Percentiles rank a stretch among this genome's conserved stretches.
These are phyloP conservation scores for Coemansia sp. DNA, from an alignment of 192 early-diverging fungal species.

Conservation along the genomic window DNA sequence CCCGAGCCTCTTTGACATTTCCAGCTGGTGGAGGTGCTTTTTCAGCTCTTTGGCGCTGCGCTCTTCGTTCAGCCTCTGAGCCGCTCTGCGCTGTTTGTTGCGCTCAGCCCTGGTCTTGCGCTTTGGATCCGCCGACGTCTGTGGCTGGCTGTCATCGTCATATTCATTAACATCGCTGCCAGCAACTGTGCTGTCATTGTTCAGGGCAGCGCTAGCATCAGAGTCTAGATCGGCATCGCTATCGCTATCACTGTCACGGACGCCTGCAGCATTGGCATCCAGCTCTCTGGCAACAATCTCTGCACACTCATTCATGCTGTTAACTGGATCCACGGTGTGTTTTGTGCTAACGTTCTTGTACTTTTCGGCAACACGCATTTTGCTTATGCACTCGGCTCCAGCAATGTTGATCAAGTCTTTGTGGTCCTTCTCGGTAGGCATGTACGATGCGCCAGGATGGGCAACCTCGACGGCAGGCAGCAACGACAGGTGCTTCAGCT, in stretches of 20 bases:
- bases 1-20: conserved; percentile 54
- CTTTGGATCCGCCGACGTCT: conserved; percentile 39
- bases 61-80: conserved; percentile 38
- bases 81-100: conserved; percentile 56
- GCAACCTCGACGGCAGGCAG: conserved; percentile 71
- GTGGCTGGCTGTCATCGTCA: conserved; percentile 2
- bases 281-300: conserved; percentile 30
- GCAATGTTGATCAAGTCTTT: conserved; percentile 65
- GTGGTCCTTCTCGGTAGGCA: conserved; percentile 80
- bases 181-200: conserved; percentile 10
- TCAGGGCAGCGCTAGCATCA: conserved; percentile 10
- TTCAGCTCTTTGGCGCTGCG: conserved; percentile 40
- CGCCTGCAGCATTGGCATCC: conserved; percentile 12
- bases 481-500: conserved; percentile 22
- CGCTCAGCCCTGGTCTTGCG: conserved; percentile 63
- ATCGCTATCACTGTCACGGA: background rate
- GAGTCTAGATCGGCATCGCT: conserved; percentile 14
- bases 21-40: conserved; percentile 56
- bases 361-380: conserved; percentile 31
- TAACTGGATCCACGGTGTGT: conserved; percentile 9
- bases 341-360: conserved; percentile 14
- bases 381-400: conserved; percentile 57
- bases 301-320: conserved; percentile 32
- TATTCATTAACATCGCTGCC: conserved; percentile 17
- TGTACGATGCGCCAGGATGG: conserved; percentile 89